Percentiles rank a stretch among this genome's conserved stretches.
Conservation (phyloP, 2,329 filamentous ascomycete genomes). For the Penicillium sp. region DNA sequence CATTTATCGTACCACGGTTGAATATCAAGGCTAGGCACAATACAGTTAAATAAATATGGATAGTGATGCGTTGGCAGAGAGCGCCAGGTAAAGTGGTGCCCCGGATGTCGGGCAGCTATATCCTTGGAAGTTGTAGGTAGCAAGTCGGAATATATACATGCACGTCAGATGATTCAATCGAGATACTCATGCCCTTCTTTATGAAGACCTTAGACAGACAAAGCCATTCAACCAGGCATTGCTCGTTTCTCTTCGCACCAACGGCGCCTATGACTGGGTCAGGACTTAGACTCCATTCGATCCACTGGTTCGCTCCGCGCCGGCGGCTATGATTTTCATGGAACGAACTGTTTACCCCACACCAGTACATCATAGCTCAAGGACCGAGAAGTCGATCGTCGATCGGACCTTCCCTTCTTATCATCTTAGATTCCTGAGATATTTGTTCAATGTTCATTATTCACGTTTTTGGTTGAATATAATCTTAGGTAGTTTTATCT, state of each 20-base stretch:
- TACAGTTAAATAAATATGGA: neutral
- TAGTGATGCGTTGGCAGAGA: slow-evolving; percentile 22
- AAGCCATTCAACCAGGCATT: too few species aligned
- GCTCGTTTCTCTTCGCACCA: neutral
- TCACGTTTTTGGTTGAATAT: too few species aligned
- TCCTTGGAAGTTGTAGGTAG: too few species aligned
- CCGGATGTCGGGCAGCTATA: slow-evolving; percentile 16
- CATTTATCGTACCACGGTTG: slow-evolving; percentile 15
- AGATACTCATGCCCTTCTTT: neutral
- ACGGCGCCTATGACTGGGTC: neutral
- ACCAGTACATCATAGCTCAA: neutral
- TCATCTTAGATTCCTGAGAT: neutral
- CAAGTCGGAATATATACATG: neutral
- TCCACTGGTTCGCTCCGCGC: slow-evolving; percentile 12
- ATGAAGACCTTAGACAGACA: too few species aligned
- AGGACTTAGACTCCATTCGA: slow-evolving; percentile 11
- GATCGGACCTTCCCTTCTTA: neutral
- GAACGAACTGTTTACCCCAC: slow-evolving; percentile 17
- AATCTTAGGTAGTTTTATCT: too few species aligned
- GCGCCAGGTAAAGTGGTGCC: neutral
- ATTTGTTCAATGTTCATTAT: too few species aligned
- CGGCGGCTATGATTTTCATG: slow-evolving; percentile 3
- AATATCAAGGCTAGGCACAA: slow-evolving; percentile 1
- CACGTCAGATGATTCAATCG: neutral
- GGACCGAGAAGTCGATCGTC: too few species aligned